Evolutionary conservation across 225 moss, liverwort and hornwort species (phyloP).

Genomic region (Pseudoscleropodium purum): DNA sequence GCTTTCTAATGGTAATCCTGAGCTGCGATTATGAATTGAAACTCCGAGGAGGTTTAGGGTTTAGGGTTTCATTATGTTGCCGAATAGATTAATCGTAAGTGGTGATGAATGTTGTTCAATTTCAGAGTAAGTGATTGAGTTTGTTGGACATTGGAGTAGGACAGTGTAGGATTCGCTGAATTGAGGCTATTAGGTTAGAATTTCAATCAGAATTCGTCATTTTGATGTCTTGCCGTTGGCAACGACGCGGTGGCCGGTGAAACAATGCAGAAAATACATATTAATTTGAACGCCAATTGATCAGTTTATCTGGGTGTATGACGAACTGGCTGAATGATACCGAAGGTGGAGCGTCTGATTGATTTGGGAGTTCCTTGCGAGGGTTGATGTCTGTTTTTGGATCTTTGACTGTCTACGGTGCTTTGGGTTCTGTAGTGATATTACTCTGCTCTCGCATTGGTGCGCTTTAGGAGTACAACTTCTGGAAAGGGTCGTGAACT

Average conservation of each 20-base stretch:
- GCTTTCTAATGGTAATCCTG: neutral
- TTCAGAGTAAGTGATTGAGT: neutral
- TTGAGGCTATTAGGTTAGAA: neutral
- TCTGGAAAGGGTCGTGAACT: neutral
- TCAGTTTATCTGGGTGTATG: neutral
- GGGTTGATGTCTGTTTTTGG: neutral
- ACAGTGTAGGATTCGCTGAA: neutral
- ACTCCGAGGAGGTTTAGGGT: neutral
- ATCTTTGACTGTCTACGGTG: neutral
- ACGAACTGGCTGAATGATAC: neutral
- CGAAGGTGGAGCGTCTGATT: neutral
- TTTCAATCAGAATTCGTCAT: neutral
- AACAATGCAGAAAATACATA: neutral
- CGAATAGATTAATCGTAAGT: neutral
- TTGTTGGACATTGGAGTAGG: neutral
- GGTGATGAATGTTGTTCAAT: neutral
- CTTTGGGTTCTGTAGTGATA: neutral
- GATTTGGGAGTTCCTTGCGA: neutral
- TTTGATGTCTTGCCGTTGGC: neutral
- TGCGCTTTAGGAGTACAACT: neutral
- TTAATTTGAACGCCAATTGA: neutral
- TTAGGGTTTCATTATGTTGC: neutral
- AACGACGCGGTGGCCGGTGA: neutral
- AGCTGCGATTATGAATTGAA: neutral
- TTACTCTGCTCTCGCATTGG: neutral